These are phyloP conservation scores for Prillingera fragicola DNA, from an alignment of 1,284 basidiomycete genomes.

Conservation along the genomic window DNA sequence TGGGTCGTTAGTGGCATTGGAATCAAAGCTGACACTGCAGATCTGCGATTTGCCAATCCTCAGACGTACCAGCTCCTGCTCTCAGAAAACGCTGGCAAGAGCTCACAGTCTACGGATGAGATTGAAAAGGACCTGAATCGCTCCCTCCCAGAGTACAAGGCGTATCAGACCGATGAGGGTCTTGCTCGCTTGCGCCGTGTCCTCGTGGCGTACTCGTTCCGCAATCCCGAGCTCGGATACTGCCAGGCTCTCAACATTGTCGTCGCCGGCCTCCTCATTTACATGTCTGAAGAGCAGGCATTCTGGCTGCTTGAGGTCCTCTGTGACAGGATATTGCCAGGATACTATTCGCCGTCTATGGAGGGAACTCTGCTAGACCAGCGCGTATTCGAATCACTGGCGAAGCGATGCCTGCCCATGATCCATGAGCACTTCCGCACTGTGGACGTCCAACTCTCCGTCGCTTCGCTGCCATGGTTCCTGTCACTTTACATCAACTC, in stretches of 20 bases:
- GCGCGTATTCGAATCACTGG: conserved; percentile 95
- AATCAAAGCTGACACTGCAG: conserved; percentile 21
- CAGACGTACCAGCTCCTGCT: conserved; percentile 78
- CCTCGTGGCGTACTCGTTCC: conserved; percentile 92
- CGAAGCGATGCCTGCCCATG: conserved; percentile 79
- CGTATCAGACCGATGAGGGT: conserved; percentile 83
- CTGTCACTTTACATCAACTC: conserved; percentile 93
- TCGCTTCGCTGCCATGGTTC: conserved; percentile 98
- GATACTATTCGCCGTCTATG: conserved; percentile 99
- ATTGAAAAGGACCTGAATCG: conserved; percentile 98
- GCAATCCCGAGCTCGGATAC: conserved; percentile 82
- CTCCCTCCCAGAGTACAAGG: conserved; percentile 88
- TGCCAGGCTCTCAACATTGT: conserved; percentile 89
- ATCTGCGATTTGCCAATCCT: conserved; percentile 80
- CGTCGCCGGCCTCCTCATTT: conserved; percentile 53
- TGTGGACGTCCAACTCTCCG: conserved; percentile 93
- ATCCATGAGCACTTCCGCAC: conserved; percentile 88
- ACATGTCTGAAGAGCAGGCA: conserved; percentile 98
- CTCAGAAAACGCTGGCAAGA: conserved; percentile 70
- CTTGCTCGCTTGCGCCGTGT: conserved; percentile 81
- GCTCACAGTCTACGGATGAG: conserved; percentile 89
- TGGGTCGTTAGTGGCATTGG: not conserved
- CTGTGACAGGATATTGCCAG: conserved; percentile 89
- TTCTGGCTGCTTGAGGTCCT: conserved; percentile 97
- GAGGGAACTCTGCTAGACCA: conserved; percentile 97